Percentiles rank a stretch among this genome's conserved stretches.
phyloP scores from a whole-genome alignment of 352 stramenopile species.

The Globisporangium megalacanthum region DNA sequence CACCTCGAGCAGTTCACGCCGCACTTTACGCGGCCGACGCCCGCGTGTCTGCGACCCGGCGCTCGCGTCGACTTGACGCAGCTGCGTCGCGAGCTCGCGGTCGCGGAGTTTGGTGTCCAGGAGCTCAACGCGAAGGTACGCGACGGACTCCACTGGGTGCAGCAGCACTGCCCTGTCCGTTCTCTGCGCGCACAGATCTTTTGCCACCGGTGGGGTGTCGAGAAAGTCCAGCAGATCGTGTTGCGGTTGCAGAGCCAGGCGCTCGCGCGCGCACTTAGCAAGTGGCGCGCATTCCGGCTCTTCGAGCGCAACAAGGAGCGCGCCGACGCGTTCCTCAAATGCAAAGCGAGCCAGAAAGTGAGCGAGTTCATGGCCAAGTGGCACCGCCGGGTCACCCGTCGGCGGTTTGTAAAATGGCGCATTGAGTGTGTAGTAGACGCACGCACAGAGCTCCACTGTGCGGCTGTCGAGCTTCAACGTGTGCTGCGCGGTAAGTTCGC shows the following conservation, averaged over 20 bases:
- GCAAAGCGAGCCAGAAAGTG: conserved; percentile 74
- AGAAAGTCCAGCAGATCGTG: conserved; percentile 79
- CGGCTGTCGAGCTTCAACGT: conserved; percentile 71
- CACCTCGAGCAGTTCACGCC: conserved; percentile 39
- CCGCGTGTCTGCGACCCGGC: conserved; percentile 48
- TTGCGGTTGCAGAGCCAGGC: conserved; percentile 59
- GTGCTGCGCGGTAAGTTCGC: conserved; percentile 44
- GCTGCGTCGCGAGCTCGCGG: conserved; percentile 66
- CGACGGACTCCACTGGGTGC: conserved; percentile 82
- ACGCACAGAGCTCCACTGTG: conserved; percentile 50
- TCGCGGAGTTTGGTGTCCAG: conserved; percentile 76
- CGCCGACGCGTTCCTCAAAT: conserved; percentile 78
- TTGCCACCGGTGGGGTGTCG: conserved; percentile 79
- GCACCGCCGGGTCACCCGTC: conserved; percentile 42
- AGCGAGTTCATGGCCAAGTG: conserved; percentile 59
- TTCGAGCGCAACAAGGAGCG: conserved; percentile 77
- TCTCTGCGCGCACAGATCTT: conserved; percentile 82
- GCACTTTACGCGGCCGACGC: conserved; percentile 44
- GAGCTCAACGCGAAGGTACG: conserved; percentile 66
- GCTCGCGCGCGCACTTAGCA: conserved; percentile 57
- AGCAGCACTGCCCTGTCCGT: conserved; percentile 75
- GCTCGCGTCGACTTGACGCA: conserved; percentile 43
- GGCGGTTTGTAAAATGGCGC: conserved; percentile 48
- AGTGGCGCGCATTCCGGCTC: conserved; percentile 61
- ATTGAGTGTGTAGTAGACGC: conserved; percentile 38